A percentile compares a stretch with the other conserved stretches of the same genome.
These are phyloP conservation scores for Colletotrichum theobromicola DNA, from an alignment of 2,329 filamentous ascomycete species.

Conservation along the genomic window DNA sequence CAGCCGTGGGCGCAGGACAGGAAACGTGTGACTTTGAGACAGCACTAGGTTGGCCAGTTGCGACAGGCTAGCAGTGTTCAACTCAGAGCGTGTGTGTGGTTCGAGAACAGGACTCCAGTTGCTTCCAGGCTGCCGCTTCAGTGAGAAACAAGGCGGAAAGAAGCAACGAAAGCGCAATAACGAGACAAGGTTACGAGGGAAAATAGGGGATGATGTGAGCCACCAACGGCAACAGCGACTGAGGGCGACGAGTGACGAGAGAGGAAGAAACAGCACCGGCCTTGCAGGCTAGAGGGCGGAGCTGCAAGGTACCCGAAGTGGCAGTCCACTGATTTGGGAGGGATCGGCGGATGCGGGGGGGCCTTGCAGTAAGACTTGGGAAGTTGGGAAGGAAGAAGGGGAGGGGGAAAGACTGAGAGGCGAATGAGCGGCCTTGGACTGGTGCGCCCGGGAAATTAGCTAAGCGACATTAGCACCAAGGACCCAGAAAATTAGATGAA, in stretches of 20 bases:
- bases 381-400: not conserved
- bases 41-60: not conserved
- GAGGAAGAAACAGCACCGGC: not conserved
- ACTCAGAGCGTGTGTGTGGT: not conserved
- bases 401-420: too few relatives aligned
- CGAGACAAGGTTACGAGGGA: not conserved
- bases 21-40: conserved; percentile 1
- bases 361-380: not conserved
- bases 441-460: conserved; percentile 23
- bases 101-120: not conserved
- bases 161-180: not conserved
- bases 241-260: not conserved
- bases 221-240: not conserved
- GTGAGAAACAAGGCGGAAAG: not conserved
- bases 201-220: not conserved
- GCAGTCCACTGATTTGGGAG: conserved; percentile 7
- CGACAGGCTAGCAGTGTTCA: not conserved
- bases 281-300: not conserved
- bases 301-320: conserved; percentile 17
- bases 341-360: conserved; percentile 9
- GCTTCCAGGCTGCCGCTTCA: not conserved
- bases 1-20: not conserved
- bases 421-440: not conserved
- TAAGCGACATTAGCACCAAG: conserved; percentile 24
- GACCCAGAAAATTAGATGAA: conserved; percentile 20